Evolutionary conservation across 1,284 basidiomycete species (phyloP).

Genomic region (Heterobasidion annosum): DNA sequence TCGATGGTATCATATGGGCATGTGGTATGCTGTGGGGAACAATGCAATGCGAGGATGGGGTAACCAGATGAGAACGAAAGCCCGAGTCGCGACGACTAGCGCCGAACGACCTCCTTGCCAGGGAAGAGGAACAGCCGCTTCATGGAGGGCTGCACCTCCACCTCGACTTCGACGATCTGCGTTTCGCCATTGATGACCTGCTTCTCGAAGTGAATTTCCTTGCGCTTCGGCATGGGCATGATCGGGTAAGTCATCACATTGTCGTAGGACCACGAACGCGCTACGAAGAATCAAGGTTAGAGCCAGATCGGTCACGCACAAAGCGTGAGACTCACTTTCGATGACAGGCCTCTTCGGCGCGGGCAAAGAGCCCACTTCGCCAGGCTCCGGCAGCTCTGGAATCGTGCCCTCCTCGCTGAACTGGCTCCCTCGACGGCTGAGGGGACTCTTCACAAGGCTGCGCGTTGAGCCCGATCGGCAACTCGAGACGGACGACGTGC

Average conservation of each 20-base stretch:
- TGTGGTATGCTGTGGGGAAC: conserved; percentile 1
- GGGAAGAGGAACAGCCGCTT: conserved; percentile 44
- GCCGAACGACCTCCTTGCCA: conserved; percentile 16
- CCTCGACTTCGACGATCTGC: conserved; percentile 36
- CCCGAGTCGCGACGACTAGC: neutral
- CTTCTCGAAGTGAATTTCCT: conserved; percentile 39
- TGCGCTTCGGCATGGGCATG: conserved; percentile 46
- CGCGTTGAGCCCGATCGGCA: conserved; percentile 13
- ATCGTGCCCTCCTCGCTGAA: conserved; percentile 13
- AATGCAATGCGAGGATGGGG: conserved; percentile 1
- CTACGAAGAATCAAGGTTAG: conserved; percentile 22
- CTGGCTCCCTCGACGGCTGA: conserved; percentile 26
- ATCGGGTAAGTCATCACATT: conserved; percentile 56
- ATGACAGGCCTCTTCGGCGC: conserved; percentile 16
- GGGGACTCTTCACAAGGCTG: conserved; percentile 26
- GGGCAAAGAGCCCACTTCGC: conserved; percentile 7
- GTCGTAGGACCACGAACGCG: conserved; percentile 64
- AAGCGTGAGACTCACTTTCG: conserved; percentile 19
- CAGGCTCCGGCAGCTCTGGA: neutral
- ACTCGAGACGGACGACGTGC: conserved; percentile 16
- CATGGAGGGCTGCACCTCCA: conserved; percentile 35
- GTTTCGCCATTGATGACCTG: conserved; percentile 43
- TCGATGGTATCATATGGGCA: conserved; percentile 3
- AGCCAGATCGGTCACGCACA: neutral
- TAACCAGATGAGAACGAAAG: conserved; percentile 3